phyloP scores from a whole-genome alignment of 78 protist species.

The Dictyostelium citrinum region DNA sequence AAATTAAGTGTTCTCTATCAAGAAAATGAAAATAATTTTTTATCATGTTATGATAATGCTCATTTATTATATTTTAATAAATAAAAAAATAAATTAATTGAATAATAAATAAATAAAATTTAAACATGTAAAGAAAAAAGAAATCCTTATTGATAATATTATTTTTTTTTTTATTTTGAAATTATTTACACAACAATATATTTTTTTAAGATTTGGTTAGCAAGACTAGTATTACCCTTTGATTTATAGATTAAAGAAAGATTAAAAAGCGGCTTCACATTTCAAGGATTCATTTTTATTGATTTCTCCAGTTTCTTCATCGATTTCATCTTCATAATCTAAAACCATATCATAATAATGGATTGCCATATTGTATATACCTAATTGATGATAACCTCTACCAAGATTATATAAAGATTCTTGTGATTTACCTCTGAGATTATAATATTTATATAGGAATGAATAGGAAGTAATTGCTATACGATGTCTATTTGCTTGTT shows the following conservation, averaged over 20 bases:
- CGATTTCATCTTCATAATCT: not conserved
- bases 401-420: conserved; percentile 35
- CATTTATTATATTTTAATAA: too few species aligned
- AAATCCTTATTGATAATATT: not conserved
- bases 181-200: conserved; percentile 20
- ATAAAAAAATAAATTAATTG: too few species aligned
- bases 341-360: conserved; percentile 22
- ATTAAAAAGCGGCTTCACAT: conserved; percentile 64
- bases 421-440: not conserved
- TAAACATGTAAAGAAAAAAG: too few species aligned
- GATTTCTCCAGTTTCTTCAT: conserved; percentile 3
- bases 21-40: not conserved
- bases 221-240: conserved; percentile 17
- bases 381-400: conserved; percentile 70
- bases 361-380: conserved; percentile 38
- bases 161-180: not conserved
- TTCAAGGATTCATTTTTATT: conserved; percentile 22
- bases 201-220: conserved; percentile 26
- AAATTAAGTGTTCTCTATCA: not conserved
- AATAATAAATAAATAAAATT: too few species aligned
- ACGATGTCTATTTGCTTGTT: conserved; percentile 36
- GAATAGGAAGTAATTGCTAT: conserved; percentile 13
- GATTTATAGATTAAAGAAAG: conserved; percentile 41
- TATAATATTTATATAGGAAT: conserved; percentile 25
- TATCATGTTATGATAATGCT: not conserved